These are phyloP conservation scores for Pseudocercospora crystallina DNA, from an alignment of 2,329 filamentous ascomycete species.

Conservation along the genomic window DNA sequence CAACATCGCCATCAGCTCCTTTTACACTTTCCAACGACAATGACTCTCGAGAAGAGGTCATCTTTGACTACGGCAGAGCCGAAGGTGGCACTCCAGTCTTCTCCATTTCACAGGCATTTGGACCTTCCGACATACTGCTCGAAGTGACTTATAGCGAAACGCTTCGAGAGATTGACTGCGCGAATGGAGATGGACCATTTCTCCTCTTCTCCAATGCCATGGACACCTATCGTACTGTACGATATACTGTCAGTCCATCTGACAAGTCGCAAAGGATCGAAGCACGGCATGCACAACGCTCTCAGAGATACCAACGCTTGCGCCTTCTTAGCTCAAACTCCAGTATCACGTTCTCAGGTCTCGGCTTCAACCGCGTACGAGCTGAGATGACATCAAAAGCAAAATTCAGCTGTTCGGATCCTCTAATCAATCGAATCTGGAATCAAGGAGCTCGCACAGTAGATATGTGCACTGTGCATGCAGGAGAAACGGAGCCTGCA, in stretches of 20 bases:
- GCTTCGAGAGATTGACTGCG: not conserved
- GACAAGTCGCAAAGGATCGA: not conserved
- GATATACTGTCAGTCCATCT: not conserved
- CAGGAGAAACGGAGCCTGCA: not conserved
- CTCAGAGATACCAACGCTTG: not conserved
- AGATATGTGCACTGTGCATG: not conserved
- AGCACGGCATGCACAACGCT: not conserved
- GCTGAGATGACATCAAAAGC: not conserved
- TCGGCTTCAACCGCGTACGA: not conserved
- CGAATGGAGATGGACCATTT: not conserved
- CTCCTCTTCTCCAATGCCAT: slow-evolving; percentile 1
- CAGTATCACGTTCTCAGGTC: not conserved
- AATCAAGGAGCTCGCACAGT: not conserved
- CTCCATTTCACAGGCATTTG: not conserved
- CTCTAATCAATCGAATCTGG: not conserved
- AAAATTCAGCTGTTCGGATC: not conserved
- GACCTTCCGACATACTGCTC: not conserved
- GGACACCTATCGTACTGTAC: not conserved
- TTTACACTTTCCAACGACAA: not conserved
- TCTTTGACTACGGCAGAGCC: not conserved
- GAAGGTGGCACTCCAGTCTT: not conserved
- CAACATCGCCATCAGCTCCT: not conserved
- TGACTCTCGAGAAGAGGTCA: not conserved
- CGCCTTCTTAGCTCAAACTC: not conserved
- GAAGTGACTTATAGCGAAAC: slow-evolving; percentile 1